Evolutionary conservation across 345 rosid genomes (phyloP).

Genomic region (Lepidium africanum): DNA sequence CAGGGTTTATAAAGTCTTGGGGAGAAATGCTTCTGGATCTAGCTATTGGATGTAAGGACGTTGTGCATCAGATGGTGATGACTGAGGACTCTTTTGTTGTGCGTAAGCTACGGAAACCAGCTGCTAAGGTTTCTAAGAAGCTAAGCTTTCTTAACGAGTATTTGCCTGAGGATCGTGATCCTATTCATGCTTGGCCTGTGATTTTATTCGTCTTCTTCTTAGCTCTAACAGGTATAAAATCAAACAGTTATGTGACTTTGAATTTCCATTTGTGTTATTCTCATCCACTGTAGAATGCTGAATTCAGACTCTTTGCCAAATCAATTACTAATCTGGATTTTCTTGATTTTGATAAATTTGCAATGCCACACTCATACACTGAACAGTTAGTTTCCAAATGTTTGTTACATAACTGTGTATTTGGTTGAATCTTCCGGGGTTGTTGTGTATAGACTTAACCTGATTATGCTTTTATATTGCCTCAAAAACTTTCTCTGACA

Average conservation of each 20-base stretch:
- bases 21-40: constrained; percentile 79
- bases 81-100: constrained; percentile 68
- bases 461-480: neutral
- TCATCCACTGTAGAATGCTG: neutral
- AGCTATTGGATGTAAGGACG: constrained; percentile 66
- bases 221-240: constrained; percentile 64
- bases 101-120: constrained; percentile 63
- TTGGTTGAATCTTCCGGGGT: neutral
- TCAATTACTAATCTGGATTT: neutral
- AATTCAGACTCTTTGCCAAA: neutral
- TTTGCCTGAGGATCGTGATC: constrained; percentile 98
- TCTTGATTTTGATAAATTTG: neutral
- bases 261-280: neutral
- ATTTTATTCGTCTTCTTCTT: constrained; percentile 55
- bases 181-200: constrained; percentile 78
- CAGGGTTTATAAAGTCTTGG: constrained; percentile 81
- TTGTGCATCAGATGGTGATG: constrained; percentile 52
- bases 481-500: neutral
- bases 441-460: neutral
- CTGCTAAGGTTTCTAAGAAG: constrained; percentile 48
- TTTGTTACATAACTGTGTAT: neutral
- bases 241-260: neutral
- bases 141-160: constrained; percentile 73
- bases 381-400: neutral
- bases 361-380: neutral